phyloP scores from a whole-genome alignment of 352 stramenopile genomes.

The Globisporangium megalacanthum region DNA sequence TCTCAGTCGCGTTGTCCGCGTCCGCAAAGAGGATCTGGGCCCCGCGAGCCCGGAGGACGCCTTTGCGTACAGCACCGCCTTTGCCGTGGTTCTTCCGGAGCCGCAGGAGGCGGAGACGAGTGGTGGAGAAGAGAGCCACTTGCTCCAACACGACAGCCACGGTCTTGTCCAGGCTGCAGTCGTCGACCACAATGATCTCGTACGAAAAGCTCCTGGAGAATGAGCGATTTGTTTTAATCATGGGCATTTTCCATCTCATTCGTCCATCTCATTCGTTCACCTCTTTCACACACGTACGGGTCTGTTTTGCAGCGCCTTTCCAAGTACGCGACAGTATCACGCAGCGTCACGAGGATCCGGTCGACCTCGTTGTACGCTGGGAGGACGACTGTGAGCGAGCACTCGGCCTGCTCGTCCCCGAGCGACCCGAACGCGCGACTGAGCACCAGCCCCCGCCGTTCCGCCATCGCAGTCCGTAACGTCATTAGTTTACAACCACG shows the following conservation, averaged over 20 bases:
- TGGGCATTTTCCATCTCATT: not conserved
- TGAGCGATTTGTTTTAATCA: not conserved
- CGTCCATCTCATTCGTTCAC: no score
- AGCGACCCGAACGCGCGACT: conserved; percentile 59
- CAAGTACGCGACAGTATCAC: conserved; percentile 86
- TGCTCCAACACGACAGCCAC: conserved; percentile 59
- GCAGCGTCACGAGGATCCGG: conserved; percentile 88
- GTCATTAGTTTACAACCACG: no score
- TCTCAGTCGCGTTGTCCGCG: conserved; percentile 91
- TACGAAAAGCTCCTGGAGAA: conserved; percentile 36
- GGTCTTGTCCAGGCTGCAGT: conserved; percentile 86
- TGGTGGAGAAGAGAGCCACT: conserved; percentile 36
- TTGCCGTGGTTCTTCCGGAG: conserved; percentile 90
- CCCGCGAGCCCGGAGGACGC: conserved; percentile 79
- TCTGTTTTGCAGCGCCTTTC: conserved; percentile 48
- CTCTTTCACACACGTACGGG: conserved; percentile 20
- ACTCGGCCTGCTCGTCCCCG: conserved; percentile 38
- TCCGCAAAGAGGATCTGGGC: conserved; percentile 88
- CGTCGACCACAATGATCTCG: conserved; percentile 92
- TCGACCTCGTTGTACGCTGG: conserved; percentile 95
- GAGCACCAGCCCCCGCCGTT: no score
- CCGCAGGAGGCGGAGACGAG: conserved; percentile 67
- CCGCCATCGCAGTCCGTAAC: no score
- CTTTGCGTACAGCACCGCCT: conserved; percentile 86
- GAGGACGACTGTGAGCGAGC: conserved; percentile 89